phyloP scores from a whole-genome alignment of 2,329 filamentous ascomycete genomes.

The Monosporascus sp. region DNA sequence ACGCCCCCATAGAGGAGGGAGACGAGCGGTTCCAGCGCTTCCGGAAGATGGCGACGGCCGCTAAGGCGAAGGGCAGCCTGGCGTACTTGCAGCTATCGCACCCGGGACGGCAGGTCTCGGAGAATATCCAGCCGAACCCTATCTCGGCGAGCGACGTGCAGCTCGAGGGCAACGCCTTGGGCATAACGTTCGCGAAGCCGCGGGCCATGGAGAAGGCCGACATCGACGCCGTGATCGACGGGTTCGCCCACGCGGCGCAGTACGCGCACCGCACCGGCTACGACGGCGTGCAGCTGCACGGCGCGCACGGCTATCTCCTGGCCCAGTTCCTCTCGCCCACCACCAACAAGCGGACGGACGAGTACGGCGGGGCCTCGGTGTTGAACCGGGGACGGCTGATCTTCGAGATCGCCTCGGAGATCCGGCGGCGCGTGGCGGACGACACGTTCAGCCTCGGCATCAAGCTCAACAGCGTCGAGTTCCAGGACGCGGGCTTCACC shows the following conservation, averaged over 20 bases:
- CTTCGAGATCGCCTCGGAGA: constrained; percentile 42
- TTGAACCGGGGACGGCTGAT: constrained; percentile 44
- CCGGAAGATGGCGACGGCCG: constrained; percentile 40
- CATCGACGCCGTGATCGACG: constrained; percentile 13
- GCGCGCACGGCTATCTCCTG: constrained; percentile 52
- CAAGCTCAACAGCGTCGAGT: constrained; percentile 53
- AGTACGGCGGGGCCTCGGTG: constrained; percentile 46
- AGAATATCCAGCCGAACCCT: constrained; percentile 27
- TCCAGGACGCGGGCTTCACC: constrained; percentile 31
- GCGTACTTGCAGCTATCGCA: constrained; percentile 58
- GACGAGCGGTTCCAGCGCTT: constrained; percentile 45
- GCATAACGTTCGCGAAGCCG: constrained; percentile 40
- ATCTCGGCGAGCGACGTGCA: constrained; percentile 36
- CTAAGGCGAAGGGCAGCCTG: constrained; percentile 48
- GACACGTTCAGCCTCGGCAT: constrained; percentile 43
- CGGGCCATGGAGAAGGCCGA: constrained; percentile 11
- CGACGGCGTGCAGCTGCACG: constrained; percentile 41
- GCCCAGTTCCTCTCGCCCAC: constrained; percentile 48
- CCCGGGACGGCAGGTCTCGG: constrained; percentile 49
- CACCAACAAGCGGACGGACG: constrained; percentile 48
- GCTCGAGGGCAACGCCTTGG: constrained; percentile 33
- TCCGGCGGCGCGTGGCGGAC: constrained; percentile 31
- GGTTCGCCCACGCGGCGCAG: constrained; percentile 16
- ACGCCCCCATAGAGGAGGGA: constrained; percentile 40
- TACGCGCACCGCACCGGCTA: constrained; percentile 17